Evolutionary conservation across 78 protist genomes (phyloP).

Genomic region (Dictyostelium firmibasis): DNA sequence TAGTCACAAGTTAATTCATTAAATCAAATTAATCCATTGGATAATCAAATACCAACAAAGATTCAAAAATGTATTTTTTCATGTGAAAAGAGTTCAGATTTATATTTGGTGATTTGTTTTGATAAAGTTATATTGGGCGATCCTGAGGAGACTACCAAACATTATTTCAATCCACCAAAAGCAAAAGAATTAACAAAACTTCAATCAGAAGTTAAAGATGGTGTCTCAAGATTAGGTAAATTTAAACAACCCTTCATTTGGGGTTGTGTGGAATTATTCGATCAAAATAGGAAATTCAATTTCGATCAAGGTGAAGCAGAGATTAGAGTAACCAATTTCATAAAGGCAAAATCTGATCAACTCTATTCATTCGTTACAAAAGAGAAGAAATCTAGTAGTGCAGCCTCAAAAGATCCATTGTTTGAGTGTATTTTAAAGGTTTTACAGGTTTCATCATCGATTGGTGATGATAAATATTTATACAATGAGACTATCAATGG

Average conservation of each 20-base stretch:
- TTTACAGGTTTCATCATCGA: neutral
- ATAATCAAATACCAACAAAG: constrained; percentile 13
- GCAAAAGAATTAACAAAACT: constrained; percentile 50
- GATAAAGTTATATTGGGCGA: constrained; percentile 73
- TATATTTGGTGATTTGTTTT: constrained; percentile 56
- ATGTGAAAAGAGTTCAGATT: constrained; percentile 2
- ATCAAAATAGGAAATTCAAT: constrained; percentile 1
- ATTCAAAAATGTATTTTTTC: constrained; percentile 33
- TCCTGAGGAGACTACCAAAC: constrained; percentile 67
- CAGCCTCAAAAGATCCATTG: neutral
- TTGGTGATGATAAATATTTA: neutral
- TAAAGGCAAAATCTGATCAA: constrained; percentile 12
- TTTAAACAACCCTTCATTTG: constrained; percentile 57
- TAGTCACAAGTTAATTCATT: neutral
- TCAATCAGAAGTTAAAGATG: constrained; percentile 19
- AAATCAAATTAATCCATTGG: constrained; percentile 27
- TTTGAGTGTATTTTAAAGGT: constrained; percentile 26
- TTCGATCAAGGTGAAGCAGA: constrained; percentile 7
- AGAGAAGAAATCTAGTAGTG: neutral
- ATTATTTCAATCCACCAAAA: constrained; percentile 49
- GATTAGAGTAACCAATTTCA: neutral
- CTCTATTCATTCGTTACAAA: constrained; percentile 21
- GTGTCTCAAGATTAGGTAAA: constrained; percentile 27
- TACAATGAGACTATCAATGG: neutral
- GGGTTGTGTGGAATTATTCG: constrained; percentile 57